A percentile compares a stretch with the other conserved stretches of the same genome.
Conservation (phyloP, 257 asterid genomes). For the Penstemon barbatus region DNA sequence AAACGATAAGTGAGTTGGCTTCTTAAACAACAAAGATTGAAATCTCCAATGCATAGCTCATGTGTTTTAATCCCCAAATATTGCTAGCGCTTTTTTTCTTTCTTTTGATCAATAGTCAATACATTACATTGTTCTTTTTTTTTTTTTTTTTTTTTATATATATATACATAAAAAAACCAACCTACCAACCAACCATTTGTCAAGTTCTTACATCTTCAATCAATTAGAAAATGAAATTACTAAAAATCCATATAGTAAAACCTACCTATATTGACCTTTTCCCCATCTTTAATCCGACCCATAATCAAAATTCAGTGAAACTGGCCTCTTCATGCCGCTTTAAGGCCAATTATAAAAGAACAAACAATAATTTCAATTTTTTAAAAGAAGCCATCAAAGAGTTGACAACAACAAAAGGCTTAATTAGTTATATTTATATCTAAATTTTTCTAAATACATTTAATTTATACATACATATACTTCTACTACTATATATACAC, state of each 20-base stretch:
- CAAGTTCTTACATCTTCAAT: too few relatives aligned
- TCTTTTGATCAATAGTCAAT: too few relatives aligned
- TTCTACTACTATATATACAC: conserved; percentile 6
- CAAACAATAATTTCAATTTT: conserved; percentile 16
- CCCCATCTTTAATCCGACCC: conserved; percentile 13
- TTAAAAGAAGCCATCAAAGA: conserved; percentile 10
- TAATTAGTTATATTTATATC: not conserved
- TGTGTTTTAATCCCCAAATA: too few relatives aligned
- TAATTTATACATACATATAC: not conserved
- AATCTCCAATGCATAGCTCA: too few relatives aligned
- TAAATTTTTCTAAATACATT: not conserved
- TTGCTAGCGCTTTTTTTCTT: too few relatives aligned
- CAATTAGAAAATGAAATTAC: too few relatives aligned
- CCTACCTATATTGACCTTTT: conserved; percentile 14
- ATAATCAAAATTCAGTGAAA: conserved; percentile 3
- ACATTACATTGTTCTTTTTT: too few relatives aligned
- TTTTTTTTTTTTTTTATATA: too few relatives aligned
- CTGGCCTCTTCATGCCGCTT: conserved; percentile 19
- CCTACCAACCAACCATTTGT: too few relatives aligned
- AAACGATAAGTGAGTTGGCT: too few relatives aligned
- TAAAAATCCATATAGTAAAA: not conserved
- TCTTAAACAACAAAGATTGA: too few relatives aligned
- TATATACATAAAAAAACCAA: too few relatives aligned
- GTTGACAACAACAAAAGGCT: conserved; percentile 25
- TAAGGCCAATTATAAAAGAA: conserved; percentile 9